phyloP scores from a whole-genome alignment of 257 asterid species.

The Jaltomata sinuosa region DNA sequence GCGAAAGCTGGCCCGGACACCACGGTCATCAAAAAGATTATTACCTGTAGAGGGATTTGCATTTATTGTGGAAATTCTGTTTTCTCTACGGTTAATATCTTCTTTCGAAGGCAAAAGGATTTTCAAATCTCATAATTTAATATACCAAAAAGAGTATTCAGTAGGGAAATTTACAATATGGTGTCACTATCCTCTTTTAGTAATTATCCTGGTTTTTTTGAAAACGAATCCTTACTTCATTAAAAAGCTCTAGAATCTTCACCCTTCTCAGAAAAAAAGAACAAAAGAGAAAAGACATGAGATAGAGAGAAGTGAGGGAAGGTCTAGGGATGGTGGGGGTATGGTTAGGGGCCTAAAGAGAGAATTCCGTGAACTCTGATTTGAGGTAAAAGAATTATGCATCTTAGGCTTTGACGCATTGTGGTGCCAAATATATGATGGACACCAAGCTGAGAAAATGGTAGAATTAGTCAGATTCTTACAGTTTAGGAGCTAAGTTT shows the following conservation, averaged over 20 bases:
- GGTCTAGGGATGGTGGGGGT: not conserved
- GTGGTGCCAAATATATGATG: not conserved
- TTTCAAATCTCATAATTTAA: not conserved
- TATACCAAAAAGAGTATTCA: not conserved
- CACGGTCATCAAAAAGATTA: too few relatives aligned
- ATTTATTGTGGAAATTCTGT: not conserved
- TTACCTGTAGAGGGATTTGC: not conserved
- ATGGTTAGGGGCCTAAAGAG: not conserved
- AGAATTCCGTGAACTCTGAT: not conserved
- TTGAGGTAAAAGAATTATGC: not conserved
- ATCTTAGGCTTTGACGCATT: not conserved
- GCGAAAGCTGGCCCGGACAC: too few relatives aligned
- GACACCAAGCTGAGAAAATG: not conserved
- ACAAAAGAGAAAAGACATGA: not conserved
- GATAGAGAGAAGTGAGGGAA: not conserved
- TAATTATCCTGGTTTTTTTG: not conserved
- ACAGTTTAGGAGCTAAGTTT: not conserved
- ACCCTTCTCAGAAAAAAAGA: not conserved
- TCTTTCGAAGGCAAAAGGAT: not conserved
- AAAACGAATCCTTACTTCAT: not conserved
- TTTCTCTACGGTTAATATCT: not conserved
- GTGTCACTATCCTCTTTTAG: not conserved
- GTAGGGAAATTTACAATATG: not conserved
- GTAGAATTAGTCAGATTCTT: not conserved
- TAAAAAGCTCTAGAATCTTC: not conserved